Base-by-base conservation (phyloP, 371 early-diverging fungal species). In the Mucor lusitanicus region DNA sequence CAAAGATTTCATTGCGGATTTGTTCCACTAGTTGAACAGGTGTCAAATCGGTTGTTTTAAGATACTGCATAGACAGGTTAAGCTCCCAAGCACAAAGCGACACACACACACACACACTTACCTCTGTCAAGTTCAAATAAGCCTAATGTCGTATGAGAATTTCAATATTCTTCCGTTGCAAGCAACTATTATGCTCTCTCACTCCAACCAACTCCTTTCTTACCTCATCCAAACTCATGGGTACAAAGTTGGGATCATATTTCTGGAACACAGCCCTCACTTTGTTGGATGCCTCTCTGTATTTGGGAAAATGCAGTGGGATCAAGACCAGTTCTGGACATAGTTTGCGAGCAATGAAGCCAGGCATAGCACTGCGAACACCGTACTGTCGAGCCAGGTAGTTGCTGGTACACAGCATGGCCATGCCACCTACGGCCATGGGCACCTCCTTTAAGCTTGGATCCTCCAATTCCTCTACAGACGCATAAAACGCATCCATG, bases 401-500 rank as follows among this genome's bases (percentile, higher is more conserved):
- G 70, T 91, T 92, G 33, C 91, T 90, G 6, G 92, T 91, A 28
- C 80, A 80, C 6, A 92, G 63, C 85, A 91, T 90, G 3, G 76
- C 67, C 57, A 76, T 71, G 7, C 76, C 79, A 19, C 93, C 93
- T 19, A 93, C 92, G 8, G 89, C 93, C 88, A 92, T 88, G 3
- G 93, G 91, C 32, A 83, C 73, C 7, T 62, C 65, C 35, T 78
- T 82, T n/a, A 88, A 42, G 15, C 71, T 78, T 0, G 91, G 90
- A 3, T 84, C 67, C 37, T 88, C 89, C 4, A 88, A 78, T 75
- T 88, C 89, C 76, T 93, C 92, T 2, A 91, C 88, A 0, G 88
- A 83, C 0, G 91, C 91, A 71, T 90, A 93, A 56, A 90, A 93
- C 1, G 92, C 88, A 57, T 83, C 85, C 90, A 90, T 90, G 71